Conservation (phyloP, 1,139 yeast species). For the Candida sp. region DNA sequence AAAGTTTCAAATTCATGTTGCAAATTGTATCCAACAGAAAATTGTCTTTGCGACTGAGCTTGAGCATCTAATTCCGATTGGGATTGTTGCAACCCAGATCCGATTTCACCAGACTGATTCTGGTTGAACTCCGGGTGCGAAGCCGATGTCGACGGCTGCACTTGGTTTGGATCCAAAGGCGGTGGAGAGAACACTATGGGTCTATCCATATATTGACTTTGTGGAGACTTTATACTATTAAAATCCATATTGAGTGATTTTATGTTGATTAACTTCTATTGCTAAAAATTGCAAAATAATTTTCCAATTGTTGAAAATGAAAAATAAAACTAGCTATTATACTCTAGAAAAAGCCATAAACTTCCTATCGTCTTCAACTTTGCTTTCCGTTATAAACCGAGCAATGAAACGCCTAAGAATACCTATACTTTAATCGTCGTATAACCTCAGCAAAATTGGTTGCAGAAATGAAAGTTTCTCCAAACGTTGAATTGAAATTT, state of each 20-base stretch:
- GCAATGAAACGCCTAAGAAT: not conserved
- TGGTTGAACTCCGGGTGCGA: constrained; percentile 4
- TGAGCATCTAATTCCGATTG: not conserved
- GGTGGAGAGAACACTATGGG: constrained; percentile 43
- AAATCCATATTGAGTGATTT: not conserved
- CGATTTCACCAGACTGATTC: not conserved
- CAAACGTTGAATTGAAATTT: not conserved
- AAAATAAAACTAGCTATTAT: not conserved
- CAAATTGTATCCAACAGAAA: constrained; percentile 42
- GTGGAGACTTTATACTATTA: not conserved
- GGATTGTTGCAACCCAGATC: not conserved
- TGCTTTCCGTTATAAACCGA: not conserved
- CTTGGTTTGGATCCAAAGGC: constrained; percentile 24
- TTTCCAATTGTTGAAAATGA: not conserved
- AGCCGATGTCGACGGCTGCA: constrained; percentile 4
- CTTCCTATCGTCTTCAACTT: not conserved
- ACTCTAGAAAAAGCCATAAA: not conserved
- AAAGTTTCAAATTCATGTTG: constrained; percentile 47
- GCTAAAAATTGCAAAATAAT: not conserved
- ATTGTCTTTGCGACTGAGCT: constrained; percentile 20
- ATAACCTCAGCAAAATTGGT: not conserved
- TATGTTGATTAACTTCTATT: too few relatives aligned
- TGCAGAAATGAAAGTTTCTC: not conserved
- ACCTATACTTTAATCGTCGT: too few relatives aligned
- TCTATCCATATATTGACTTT: constrained; percentile 16